Evolutionary conservation across 345 rosid species (phyloP), one percentile per base, ranked within the genome.

Genomic region (Garcia nutans): DNA sequence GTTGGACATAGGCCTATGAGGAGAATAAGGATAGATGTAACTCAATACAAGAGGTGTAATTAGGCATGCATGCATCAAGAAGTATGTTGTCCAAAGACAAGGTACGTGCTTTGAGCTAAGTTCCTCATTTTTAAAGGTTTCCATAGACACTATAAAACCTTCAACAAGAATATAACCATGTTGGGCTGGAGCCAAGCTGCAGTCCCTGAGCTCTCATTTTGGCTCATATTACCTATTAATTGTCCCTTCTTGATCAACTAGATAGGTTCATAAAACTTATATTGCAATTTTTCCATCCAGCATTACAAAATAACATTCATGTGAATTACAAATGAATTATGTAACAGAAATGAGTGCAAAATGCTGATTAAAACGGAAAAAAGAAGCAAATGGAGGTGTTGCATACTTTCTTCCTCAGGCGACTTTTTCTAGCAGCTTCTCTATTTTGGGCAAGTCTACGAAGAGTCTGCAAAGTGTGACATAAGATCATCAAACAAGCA

Each of bases 361-460:
- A 65, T 56, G 65, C 3, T n/a, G 22, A 23, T 20, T 33, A 54
- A 37, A 65, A 64, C 45, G 47, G 54, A 17, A 19, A 17, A 13
- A 76, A 56, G 17, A 63, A 22, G 54, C 61, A 1, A 44, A 45
- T 26, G 55, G 19, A 17, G 58, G 58, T 0, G 65, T 41, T 6
- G 49, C 84, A 60, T 85, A 93, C 99, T 83, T 95, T 93, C 86
- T 95, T 95, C 84, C 99, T 86, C 71, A 95, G 78, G 76, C 99
- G 88, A 81, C 99, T 95, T 87, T 95, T 95, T 82, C 99, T 89
- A 56, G 99, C 99, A 37, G 99, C 99, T 85, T 95, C 99, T 2
- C 97, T 93, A 80, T 95, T 95, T 84, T 95, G 99, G 78, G 99
- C 99, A 77, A 95, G 97, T 81, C 97, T 88, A 64, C 97, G 96